Evolutionary conservation across 192 early-diverging fungal species (phyloP).

Genomic region (Thoreauomyces humboldtii): DNA sequence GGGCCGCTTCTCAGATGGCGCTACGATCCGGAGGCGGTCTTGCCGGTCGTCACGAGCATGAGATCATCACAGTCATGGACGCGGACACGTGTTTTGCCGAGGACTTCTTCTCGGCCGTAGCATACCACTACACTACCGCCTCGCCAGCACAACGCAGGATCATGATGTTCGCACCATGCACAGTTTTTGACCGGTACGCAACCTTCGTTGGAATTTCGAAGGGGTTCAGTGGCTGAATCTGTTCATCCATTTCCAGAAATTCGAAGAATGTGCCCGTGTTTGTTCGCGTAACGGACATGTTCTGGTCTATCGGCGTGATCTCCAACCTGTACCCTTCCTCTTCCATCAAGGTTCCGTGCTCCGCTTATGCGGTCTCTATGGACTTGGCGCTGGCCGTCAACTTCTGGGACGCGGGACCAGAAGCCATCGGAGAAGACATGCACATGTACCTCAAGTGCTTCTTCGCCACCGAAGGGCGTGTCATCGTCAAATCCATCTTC

Average conservation of each 20-base stretch:
- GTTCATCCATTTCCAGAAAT: slow-evolving; percentile 39
- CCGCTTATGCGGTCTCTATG: slow-evolving; percentile 73
- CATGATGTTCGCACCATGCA: slow-evolving; percentile 57
- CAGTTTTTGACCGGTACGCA: slow-evolving; percentile 61
- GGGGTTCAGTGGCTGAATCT: slow-evolving; percentile 10
- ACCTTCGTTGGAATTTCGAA: slow-evolving; percentile 12
- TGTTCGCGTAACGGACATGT: slow-evolving; percentile 69
- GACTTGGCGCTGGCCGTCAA: slow-evolving; percentile 65
- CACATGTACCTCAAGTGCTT: slow-evolving; percentile 83
- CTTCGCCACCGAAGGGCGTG: slow-evolving; percentile 65
- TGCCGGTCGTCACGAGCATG: slow-evolving; percentile 48
- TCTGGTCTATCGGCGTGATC: slow-evolving; percentile 74
- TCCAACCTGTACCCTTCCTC: slow-evolving; percentile 68
- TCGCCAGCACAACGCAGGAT: slow-evolving; percentile 44
- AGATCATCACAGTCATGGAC: slow-evolving; percentile 71
- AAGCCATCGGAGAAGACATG: slow-evolving; percentile 80
- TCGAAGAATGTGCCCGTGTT: slow-evolving; percentile 66
- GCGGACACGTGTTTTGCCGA: slow-evolving; percentile 73
- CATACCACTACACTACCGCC: slow-evolving; percentile 48
- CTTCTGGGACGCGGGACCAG: slow-evolving; percentile 75
- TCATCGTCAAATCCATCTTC: slow-evolving; percentile 67
- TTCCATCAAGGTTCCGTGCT: slow-evolving; percentile 68
- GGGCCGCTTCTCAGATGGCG: slow-evolving; percentile 56
- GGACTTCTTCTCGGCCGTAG: slow-evolving; percentile 59
- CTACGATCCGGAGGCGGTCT: slow-evolving; percentile 30